These are phyloP conservation scores for Oidiodendron maius DNA, from an alignment of 495 filamentous ascomycete genomes.

Conservation along the genomic window DNA sequence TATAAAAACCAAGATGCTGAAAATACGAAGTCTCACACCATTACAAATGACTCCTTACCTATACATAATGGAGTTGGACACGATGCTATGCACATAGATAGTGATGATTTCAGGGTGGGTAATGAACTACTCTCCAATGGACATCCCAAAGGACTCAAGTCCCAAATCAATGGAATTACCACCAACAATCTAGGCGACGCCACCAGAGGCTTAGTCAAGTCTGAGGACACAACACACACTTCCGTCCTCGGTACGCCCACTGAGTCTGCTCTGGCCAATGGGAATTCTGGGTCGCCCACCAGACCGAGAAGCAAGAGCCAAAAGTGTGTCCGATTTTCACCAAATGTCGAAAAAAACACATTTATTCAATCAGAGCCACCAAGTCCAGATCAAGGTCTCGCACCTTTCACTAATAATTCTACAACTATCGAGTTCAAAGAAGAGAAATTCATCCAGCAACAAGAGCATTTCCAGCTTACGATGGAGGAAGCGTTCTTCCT, in stretches of 20 bases:
- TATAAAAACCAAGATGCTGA: too few species aligned
- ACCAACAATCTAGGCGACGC: slow-evolving; percentile 12
- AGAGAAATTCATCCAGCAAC: slow-evolving; percentile 47
- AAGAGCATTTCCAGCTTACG: slow-evolving; percentile 88
- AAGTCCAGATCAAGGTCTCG: slow-evolving; percentile 21
- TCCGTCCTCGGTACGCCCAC: not conserved
- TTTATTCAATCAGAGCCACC: slow-evolving; percentile 43
- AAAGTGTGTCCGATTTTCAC: slow-evolving; percentile 62
- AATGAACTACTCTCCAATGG: not conserved
- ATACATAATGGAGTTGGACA: not conserved
- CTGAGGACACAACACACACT: slow-evolving; percentile 12
- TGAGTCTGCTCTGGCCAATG: slow-evolving; percentile 8
- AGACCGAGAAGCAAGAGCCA: slow-evolving; percentile 18
- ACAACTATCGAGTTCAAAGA: slow-evolving; percentile 3
- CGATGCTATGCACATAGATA: too few species aligned
- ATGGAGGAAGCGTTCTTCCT: slow-evolving; percentile 93
- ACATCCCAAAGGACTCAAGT: not conserved
- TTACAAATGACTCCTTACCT: not conserved
- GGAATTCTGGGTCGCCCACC: not conserved
- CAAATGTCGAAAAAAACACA: slow-evolving; percentile 51
- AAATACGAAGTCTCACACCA: too few species aligned
- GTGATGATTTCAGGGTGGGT: too few species aligned
- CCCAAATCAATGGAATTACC: slow-evolving; percentile 5
- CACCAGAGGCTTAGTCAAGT: slow-evolving; percentile 5
- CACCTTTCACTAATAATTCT: not conserved